Evolutionary conservation across 805 yeast genomes (phyloP), one percentile per base, ranked within the genome.

Genomic region (Candida tammaniensis): DNA sequence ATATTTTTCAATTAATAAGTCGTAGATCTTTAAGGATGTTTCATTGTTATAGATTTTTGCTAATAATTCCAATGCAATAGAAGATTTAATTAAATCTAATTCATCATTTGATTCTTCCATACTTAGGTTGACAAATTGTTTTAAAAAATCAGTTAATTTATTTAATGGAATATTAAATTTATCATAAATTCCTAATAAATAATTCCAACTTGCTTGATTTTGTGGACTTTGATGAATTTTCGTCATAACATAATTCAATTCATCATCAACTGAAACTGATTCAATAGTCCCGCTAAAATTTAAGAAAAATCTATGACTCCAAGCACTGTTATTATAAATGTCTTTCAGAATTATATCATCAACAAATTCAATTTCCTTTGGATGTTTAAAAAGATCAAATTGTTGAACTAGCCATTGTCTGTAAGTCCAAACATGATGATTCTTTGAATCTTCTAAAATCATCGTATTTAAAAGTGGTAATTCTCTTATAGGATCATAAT

Each of bases 341-440:
- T 93, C 98, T 7, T 61, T 50, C 2, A 57, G 55, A 3, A 91
- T 56, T 47, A 74, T 59, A 15, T 42, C 37, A 4, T 71, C 65
- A 0, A 76, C 70, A 51, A 75, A 82, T 5, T 49, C 51, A 11
- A 79, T 42, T 51, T 87, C 95, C 23, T 58, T 54, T 17, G 48
- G 49, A 26, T 64, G 59, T 13, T 45, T 36, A 46, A 61, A 79
- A 25, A 77, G 63, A 1, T 65, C 54, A 43, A 81, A 82, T 45
- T 65, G 66, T 23, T 70, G 65, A 7, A 83, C 81, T 15, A 86
- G 60, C 97, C 97, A 89, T 48, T 84, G 83, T 33, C 91, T 64
- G 48, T 88, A 86, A 1, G 96, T 76, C 98, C 98, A 93, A 5
- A 89, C 96, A 50, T 93, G 98, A 57, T 93, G 94, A 62, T 93